Base-by-base conservation (phyloP, 192 early-diverging fungal species). In the Neocallimastix lanati region DNA sequence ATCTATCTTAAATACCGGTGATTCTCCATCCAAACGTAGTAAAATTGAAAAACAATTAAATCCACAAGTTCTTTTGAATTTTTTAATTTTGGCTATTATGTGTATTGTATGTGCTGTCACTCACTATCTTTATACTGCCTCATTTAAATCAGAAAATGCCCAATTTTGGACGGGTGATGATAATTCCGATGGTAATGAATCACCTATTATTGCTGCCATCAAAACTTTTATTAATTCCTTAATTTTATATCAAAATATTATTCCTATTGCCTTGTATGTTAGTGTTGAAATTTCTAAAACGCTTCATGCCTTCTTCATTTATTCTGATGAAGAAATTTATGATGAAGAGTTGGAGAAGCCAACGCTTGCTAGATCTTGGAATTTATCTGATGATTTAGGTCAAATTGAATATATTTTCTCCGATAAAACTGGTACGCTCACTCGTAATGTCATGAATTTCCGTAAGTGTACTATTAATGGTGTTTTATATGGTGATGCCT, bases 211-310 rank as follows among this genome's bases (percentile, higher is more conserved):
- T 67, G 50, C 50, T 67, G 21, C 50, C 9, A 27, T 67, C 9
- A 67, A 67, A 67, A 67, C 50, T 9, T 67, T 67, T 9, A 67
- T 67, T 67, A 67, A 67, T 67, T 67, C 90, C 78, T 86, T 98
- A 88, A 96, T 98, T 81, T 93, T 96, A 79, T 94, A 96, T 80
- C 96, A 97, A 82, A 94, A 96, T 82, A 92, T 98, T 80, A 96
- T 99, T 76, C 97, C 97, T 4, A 98, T 99, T 76, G 94, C 96
- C 0, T 85, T 99, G 7, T 98, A 96, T 82, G 93, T 99, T 78
- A 95, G 93, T 29, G 92, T 98, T 29, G 96, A 98, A 84, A 87
- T 98, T 79, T 92, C 94, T 77, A 99, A 98, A 81, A 91, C 92
- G 29, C 88, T 78, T 79, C 86, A 95, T 83, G 95, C 94, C 0